Base-by-base conservation (phyloP, 1,139 yeast species). In the Kazachstania sp. region DNA sequence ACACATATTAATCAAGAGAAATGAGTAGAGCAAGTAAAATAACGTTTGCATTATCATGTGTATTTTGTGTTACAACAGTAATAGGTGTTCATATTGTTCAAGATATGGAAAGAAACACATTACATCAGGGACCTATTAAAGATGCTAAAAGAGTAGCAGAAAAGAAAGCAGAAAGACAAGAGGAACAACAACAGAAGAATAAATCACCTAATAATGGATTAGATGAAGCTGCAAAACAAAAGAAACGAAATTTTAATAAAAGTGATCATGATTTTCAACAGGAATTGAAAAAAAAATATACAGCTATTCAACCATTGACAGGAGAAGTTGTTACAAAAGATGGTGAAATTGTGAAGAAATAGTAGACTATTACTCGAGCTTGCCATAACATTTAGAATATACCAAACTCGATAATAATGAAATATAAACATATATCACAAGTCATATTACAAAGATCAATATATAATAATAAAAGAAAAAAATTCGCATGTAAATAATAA, bases 91-190 rank as follows among this genome's bases (percentile, higher is more conserved):
- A 83, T 66, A 71, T 72, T 52, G 75, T 83, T 45, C 95, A 85
- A 62, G 74, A 72, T 36, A 66, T 75, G 49, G 94, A 85, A 64
- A 73, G 87, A 53, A 78, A 74, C 6, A 81, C 85, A 3, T 71
- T 84, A 46, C 79, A 83, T 53, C 87, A 81, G 60, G 95, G 95
- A 1, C 94, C 95, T 9, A 78, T 83, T 59, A 81, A 80, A 58
- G 95, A 85, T 61, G 86, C 86, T 12, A 79, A 74, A 53, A 69
- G 92, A 49, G 65, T 79, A 54, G 69, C 72, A 45, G 74, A 71
- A 46, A 77, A 77, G 61, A 66, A 63, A 47, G 65, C 67, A 46
- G 34, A 20, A 26, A 36, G 64, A 65, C 58, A 73, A 73, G 57
- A 71, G 70, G 58, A 55, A 63, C 43, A 64, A 64, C 31, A 56